Base-by-base conservation (phyloP, 2,329 filamentous ascomycete genomes). In the Aspergillus intermedius region DNA sequence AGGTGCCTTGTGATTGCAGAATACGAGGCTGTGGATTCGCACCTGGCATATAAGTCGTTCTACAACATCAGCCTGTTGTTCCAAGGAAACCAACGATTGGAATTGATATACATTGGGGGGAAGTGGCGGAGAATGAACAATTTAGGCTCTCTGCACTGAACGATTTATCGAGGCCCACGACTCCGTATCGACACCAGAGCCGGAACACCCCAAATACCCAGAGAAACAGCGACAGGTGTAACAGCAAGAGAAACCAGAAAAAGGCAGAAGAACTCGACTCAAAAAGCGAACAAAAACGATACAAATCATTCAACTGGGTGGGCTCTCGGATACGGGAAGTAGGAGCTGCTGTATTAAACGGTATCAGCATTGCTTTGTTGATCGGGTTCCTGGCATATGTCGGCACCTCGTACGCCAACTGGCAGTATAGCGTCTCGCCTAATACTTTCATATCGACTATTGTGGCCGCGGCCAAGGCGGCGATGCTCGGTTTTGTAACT, bases 361-460 rank as follows among this genome's bases (percentile, higher is more conserved):
- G 54, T 5, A 15, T 51, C 2, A 21, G 53, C 43, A 22, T 55
- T 17, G 42, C 21, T 10, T 32, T 54, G 9, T 35, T 57, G 9
- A 48, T 55, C 5, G 49, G 3, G 3, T 57, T 57, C 43, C 49
- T 57, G 4, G 32, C 28, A 13, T 39, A 42, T 1, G 32, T 57
- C 3, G 40, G 28, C 5, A 48, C 8, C 2, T 15, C 42, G 5
- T 56, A 54, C 23, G 23, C 55, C 2, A 43, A 53, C 9, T 63
- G 57, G 60, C 52, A 57, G 13, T 59, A 57, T 43, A 25, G 30
- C 3, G 42, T 54, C 2, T 54, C 54, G 0, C 54, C 62, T 35
- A 67, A 66, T 50, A 45, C 64, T 9, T 42, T 65, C n/a, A 50
- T 65, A 5, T 58, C 63, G 0, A 54, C 65, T 8, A 59, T 61